phyloP scores from a whole-genome alignment of 164 flowering plant species.

The Platanus orientalis region DNA sequence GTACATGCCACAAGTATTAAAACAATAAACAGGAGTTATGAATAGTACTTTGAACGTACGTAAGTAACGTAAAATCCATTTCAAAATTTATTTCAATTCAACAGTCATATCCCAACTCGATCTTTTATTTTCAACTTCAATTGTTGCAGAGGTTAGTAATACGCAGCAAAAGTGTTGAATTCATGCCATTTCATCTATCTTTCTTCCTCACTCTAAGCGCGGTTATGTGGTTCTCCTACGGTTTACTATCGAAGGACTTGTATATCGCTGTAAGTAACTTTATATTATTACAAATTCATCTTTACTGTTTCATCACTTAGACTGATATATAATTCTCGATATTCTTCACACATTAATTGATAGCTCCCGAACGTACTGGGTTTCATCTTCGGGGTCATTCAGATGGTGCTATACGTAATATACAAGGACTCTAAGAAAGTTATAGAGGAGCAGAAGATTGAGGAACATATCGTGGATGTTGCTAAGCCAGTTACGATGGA shows the following conservation, averaged over 20 bases:
- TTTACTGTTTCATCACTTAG: not conserved
- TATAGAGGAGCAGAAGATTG: slow-evolving; percentile 12
- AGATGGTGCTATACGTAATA: slow-evolving; percentile 52
- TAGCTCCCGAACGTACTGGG: slow-evolving; percentile 71
- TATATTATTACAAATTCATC: too few relatives aligned
- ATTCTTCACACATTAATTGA: not conserved
- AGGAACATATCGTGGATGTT: slow-evolving; percentile 17
- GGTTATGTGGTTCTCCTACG: slow-evolving; percentile 70
- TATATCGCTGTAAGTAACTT: slow-evolving; percentile 46
- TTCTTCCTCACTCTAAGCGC: slow-evolving; percentile 64
- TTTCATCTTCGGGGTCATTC: slow-evolving; percentile 51
- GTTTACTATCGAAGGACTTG: slow-evolving; percentile 46
- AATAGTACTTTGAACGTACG: too few relatives aligned
- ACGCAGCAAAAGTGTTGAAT: slow-evolving; percentile 67
- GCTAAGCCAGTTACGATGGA: slow-evolving; percentile 12
- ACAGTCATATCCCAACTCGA: too few relatives aligned
- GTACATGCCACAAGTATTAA: too few relatives aligned
- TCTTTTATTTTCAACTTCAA: too few relatives aligned
- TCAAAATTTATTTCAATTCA: too few relatives aligned
- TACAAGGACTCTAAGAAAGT: slow-evolving; percentile 34
- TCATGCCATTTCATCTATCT: slow-evolving; percentile 65
- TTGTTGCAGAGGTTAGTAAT: slow-evolving; percentile 67
- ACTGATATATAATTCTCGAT: not conserved
- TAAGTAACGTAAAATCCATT: too few relatives aligned
- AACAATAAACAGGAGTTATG: too few relatives aligned